Evolutionary conservation across 768 basidiomycete species (phyloP).

Genomic region (Rhodotorula babjevae): DNA sequence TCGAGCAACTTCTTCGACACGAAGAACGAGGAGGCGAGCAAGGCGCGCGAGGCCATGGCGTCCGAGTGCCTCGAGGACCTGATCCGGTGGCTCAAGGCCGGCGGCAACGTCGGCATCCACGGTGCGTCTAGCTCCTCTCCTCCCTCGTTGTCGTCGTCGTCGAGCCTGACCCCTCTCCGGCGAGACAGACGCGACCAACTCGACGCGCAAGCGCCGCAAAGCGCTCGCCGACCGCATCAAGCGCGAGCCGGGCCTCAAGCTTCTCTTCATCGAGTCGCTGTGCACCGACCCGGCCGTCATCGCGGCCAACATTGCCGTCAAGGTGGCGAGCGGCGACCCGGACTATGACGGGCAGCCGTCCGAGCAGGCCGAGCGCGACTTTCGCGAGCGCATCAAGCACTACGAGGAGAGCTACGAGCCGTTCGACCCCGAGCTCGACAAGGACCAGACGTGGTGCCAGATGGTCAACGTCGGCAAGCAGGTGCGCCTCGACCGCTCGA

Average conservation of each 20-base stretch:
- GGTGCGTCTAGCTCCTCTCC: constrained; percentile 53
- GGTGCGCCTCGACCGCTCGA: constrained; percentile 51
- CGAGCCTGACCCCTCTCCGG: not conserved
- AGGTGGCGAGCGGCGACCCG: constrained; percentile 92
- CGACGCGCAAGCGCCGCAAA: constrained; percentile 53
- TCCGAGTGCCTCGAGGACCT: constrained; percentile 90
- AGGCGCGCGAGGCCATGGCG: constrained; percentile 72
- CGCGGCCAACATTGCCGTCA: constrained; percentile 90
- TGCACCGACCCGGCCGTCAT: constrained; percentile 93
- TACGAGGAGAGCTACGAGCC: constrained; percentile 97
- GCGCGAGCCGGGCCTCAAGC: constrained; percentile 75
- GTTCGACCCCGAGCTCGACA: constrained; percentile 63
- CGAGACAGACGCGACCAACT: constrained; percentile 83
- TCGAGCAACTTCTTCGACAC: constrained; percentile 85
- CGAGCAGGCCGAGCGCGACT: constrained; percentile 82
- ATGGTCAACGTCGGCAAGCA: constrained; percentile 90
- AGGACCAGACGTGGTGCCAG: constrained; percentile 78
- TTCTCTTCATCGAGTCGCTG: constrained; percentile 90
- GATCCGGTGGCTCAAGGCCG: constrained; percentile 88
- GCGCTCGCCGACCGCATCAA: constrained; percentile 78
- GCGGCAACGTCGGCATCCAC: constrained; percentile 93
- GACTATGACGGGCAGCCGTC: constrained; percentile 87
- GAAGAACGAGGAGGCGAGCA: constrained; percentile 69
- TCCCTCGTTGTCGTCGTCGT: not conserved
- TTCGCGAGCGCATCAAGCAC: constrained; percentile 78